phyloP scores from a whole-genome alignment of 2,329 filamentous ascomycete genomes.

The Ramichloridium luteum region DNA sequence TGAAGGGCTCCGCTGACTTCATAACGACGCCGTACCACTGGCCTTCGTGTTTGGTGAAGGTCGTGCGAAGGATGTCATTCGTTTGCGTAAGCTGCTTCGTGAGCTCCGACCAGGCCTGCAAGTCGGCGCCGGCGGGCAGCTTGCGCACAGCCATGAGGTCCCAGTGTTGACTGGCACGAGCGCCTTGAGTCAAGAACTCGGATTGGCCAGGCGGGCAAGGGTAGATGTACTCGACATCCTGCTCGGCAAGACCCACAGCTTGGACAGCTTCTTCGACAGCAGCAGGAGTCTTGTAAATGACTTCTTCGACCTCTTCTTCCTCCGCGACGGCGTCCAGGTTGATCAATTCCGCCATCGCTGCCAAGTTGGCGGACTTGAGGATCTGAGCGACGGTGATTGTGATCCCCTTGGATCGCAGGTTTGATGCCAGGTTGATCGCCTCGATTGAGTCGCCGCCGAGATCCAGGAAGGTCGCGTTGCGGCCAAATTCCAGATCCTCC shows the following conservation, averaged over 20 bases:
- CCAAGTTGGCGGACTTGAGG: no score
- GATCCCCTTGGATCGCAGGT: no score
- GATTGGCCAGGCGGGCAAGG: neutral
- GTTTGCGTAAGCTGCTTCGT: neutral
- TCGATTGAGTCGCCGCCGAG: conserved; percentile 34
- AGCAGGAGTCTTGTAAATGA: no score
- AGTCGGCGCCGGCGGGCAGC: neutral
- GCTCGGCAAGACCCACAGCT: neutral
- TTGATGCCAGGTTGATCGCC: conserved; percentile 34
- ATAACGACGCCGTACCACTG: neutral
- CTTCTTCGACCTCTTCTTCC: no score
- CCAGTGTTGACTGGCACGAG: neutral
- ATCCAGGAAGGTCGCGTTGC: conserved; percentile 31
- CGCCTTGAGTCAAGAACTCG: conserved; percentile 1
- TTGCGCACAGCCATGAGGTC: neutral
- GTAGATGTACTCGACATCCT: neutral
- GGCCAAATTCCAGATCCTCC: conserved; percentile 2
- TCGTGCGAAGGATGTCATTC: neutral
- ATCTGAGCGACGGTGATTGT: no score
- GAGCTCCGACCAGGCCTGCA: neutral
- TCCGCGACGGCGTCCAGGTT: no score
- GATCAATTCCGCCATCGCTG: no score
- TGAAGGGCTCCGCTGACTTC: no score
- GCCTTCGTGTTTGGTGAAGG: neutral
- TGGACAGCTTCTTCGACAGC: neutral